Evolutionary conservation across 2,329 filamentous ascomycete genomes (phyloP).

Genomic region (Claviceps spartinae): DNA sequence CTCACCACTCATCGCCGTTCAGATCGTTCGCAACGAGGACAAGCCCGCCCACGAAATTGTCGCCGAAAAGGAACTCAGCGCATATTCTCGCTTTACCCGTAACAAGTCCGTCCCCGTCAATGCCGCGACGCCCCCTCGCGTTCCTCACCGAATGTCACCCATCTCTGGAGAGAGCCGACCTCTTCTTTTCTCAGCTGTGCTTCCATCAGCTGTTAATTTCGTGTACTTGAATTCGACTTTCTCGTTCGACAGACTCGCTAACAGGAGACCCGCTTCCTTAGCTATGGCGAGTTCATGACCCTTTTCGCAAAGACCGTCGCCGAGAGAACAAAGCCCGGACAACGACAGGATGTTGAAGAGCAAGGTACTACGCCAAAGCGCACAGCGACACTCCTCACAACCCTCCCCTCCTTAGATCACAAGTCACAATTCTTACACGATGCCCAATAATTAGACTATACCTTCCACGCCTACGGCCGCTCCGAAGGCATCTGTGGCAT

Average conservation of each 20-base stretch:
- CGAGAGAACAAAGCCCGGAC: conserved; percentile 66
- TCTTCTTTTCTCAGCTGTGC: background rate
- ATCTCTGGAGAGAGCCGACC: background rate
- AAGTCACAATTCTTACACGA: background rate
- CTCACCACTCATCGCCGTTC: conserved; percentile 6
- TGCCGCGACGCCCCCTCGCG: background rate
- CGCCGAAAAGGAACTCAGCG: conserved; percentile 62
- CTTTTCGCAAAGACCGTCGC: conserved; percentile 80
- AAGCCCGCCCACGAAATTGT: conserved; percentile 66
- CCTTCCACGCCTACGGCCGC: conserved; percentile 65
- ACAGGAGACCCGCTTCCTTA: conserved; percentile 7
- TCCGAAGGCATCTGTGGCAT: conserved; percentile 63
- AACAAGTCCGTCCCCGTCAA: conserved; percentile 38
- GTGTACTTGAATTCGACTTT: background rate
- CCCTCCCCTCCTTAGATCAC: too few species aligned
- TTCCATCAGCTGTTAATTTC: background rate
- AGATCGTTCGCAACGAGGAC: conserved; percentile 72
- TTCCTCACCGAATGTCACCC: background rate
- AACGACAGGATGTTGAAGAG: conserved; percentile 76
- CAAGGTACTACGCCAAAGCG: conserved; percentile 37
- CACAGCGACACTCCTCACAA: background rate
- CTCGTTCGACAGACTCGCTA: background rate
- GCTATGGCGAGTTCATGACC: conserved; percentile 57
- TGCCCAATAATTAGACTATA: conserved; percentile 37
- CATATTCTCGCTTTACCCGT: conserved; percentile 69